Base-by-base conservation (phyloP, 306 rosid species). In the Hylodesmum podocarpum region DNA sequence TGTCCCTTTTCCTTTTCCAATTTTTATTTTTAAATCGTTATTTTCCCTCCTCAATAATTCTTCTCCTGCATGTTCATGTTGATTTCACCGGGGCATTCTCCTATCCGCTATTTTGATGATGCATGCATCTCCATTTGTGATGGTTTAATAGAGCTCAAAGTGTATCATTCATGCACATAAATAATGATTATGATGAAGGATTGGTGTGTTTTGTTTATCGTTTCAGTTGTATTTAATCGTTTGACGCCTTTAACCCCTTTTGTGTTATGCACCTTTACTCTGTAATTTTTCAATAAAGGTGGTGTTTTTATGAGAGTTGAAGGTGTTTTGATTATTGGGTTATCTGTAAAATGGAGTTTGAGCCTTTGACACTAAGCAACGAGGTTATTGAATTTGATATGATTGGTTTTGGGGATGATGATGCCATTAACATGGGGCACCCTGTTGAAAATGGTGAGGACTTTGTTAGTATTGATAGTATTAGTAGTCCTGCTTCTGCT, bases 351-450 rank as follows among this genome's bases (percentile, higher is more conserved):
- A 84, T 82, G 91, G 88, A 84, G 80, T 82, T 87, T 76, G 90
- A 82, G 71, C 85, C 77, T 72, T 65, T 79, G 81, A 57, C 57
- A 70, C 24, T 79, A 55, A 72, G 67, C 50, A 87, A 58, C 27
- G 86, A 80, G 66, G 88, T 70, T 29, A 67, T 84, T 70, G 91
- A 84, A 70, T 73, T 82, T 70, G 88, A 82, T 62, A 74, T 87
- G 88, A 82, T 80, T 69, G 88, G 85, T 69, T 40, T 84, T 33
- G 85, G 77, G 61, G 84, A 79, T 70, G 84, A 43, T 54, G 66
- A 28, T 72, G 71, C 21, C 57, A 41, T 69, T 59, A 85, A 84
- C 72, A 87, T 78, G 62, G 90, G 79, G 43, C 84, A 83, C 27
- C 50, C 78, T 33, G 70, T 78, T 41, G 80, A 75, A 18, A 81